phyloP scores from a whole-genome alignment of 345 rosid species.

The Theobroma cacao region DNA sequence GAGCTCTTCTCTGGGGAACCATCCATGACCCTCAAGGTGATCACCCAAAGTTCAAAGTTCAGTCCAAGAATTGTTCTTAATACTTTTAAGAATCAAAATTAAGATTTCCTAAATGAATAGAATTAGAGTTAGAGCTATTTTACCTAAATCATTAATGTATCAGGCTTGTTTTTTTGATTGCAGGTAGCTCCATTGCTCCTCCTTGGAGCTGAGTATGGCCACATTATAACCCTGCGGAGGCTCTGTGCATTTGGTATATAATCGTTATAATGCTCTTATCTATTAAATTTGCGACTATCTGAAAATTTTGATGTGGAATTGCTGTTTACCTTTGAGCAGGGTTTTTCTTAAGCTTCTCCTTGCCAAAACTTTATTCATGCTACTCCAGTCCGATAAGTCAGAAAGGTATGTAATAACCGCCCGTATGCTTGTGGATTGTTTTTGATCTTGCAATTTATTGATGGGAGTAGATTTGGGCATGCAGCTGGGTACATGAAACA shows the following conservation, averaged over 20 bases:
- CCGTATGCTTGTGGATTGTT: constrained; percentile 3
- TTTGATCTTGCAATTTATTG: background rate
- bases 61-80: background rate
- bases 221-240: constrained; percentile 74
- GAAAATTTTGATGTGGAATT: constrained; percentile 2
- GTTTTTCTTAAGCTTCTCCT: constrained; percentile 72
- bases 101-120: background rate
- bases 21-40: constrained; percentile 86
- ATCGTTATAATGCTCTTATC: background rate
- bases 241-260: constrained; percentile 71
- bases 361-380: constrained; percentile 65
- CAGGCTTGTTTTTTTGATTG: constrained; percentile 13
- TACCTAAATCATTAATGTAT: background rate
- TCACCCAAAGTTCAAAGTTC: background rate
- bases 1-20: constrained; percentile 96
- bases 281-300: background rate
- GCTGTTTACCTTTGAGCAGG: constrained; percentile 44
- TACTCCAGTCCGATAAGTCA: constrained; percentile 54
- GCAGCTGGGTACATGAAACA: constrained; percentile 53
- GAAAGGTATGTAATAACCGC: constrained; percentile 40
- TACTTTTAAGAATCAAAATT: background rate
- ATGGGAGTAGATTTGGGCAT: constrained; percentile 10
- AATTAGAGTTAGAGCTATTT: background rate
- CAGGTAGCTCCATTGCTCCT: constrained; percentile 84
- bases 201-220: constrained; percentile 89